A percentile compares a stretch with the other conserved stretches of the same genome.
Evolutionary conservation across 805 yeast genomes (phyloP).

Genomic region (Wilhelminamyces savonicus): DNA sequence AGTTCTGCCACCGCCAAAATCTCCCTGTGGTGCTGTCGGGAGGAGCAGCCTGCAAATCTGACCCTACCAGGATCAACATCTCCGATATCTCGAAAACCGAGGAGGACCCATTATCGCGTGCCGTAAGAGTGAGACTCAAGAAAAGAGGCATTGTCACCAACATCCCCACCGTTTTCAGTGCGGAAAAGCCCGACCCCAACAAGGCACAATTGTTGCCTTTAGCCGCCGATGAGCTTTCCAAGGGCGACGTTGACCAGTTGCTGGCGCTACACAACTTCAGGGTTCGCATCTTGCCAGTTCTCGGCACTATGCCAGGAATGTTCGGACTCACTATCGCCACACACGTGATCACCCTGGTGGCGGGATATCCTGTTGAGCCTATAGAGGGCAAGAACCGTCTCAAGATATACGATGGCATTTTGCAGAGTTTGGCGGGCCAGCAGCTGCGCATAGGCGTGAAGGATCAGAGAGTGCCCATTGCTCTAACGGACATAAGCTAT

Average conservation of each 20-base stretch:
- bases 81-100: slow-evolving; percentile 86
- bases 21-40: slow-evolving; percentile 81
- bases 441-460: slow-evolving; percentile 67
- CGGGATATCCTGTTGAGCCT: slow-evolving; percentile 89
- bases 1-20: slow-evolving; percentile 55
- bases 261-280: slow-evolving; percentile 86
- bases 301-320: slow-evolving; percentile 96
- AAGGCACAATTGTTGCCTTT: slow-evolving; percentile 86
- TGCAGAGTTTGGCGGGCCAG: slow-evolving; percentile 83
- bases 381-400: slow-evolving; percentile 84
- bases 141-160: slow-evolving; percentile 69
- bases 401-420: slow-evolving; percentile 77
- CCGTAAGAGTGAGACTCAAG: slow-evolving; percentile 80
- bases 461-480: slow-evolving; percentile 72
- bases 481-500: slow-evolving; percentile 69
- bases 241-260: slow-evolving; percentile 81
- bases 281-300: slow-evolving; percentile 89
- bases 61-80: slow-evolving; percentile 84
- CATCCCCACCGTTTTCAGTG: slow-evolving; percentile 83
- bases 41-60: slow-evolving; percentile 97
- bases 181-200: slow-evolving; percentile 94
- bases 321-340: slow-evolving; percentile 91
- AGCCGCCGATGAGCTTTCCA: slow-evolving; percentile 70
- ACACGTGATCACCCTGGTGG: slow-evolving; percentile 65
- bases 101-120: slow-evolving; percentile 88